Conservation (phyloP, 225 moss, liverwort and hornwort species). For the Antitrichia curtipendula region DNA sequence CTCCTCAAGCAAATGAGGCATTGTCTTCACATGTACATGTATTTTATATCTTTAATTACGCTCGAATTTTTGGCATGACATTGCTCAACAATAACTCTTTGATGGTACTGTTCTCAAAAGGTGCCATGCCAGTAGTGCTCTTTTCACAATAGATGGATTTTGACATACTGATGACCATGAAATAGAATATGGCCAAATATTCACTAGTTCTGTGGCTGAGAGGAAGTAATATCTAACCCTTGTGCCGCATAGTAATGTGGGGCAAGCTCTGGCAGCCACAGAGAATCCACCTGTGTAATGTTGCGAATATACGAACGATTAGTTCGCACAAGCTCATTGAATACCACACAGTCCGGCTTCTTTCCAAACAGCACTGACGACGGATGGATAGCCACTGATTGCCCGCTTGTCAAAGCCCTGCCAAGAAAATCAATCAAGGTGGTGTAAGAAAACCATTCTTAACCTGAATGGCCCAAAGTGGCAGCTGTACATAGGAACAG, state of each 20-base stretch:
- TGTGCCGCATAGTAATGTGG: slow-evolving; percentile 61
- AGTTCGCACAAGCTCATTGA: slow-evolving; percentile 88
- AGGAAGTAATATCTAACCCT: neutral
- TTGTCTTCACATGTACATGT: neutral
- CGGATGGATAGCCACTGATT: slow-evolving; percentile 82
- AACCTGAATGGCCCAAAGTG: neutral
- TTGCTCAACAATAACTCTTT: neutral
- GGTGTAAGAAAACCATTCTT: neutral
- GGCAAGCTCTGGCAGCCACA: slow-evolving; percentile 86
- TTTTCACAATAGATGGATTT: neutral
- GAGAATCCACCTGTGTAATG: slow-evolving; percentile 72
- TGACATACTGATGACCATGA: neutral
- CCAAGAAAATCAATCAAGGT: neutral
- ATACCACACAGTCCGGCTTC: slow-evolving; percentile 90
- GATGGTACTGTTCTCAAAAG: neutral
- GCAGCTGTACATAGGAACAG: neutral
- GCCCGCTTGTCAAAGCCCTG: slow-evolving; percentile 65
- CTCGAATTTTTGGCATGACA: neutral
- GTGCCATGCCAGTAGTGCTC: neutral
- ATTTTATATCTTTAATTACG: neutral
- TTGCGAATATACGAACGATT: slow-evolving; percentile 83
- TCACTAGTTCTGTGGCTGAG: neutral
- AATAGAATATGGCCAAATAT: neutral
- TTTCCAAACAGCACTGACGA: slow-evolving; percentile 82
- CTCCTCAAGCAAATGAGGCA: neutral